Base-by-base conservation (phyloP, 2,329 filamentous ascomycete species). In the Sordariomycetes sp. region DNA sequence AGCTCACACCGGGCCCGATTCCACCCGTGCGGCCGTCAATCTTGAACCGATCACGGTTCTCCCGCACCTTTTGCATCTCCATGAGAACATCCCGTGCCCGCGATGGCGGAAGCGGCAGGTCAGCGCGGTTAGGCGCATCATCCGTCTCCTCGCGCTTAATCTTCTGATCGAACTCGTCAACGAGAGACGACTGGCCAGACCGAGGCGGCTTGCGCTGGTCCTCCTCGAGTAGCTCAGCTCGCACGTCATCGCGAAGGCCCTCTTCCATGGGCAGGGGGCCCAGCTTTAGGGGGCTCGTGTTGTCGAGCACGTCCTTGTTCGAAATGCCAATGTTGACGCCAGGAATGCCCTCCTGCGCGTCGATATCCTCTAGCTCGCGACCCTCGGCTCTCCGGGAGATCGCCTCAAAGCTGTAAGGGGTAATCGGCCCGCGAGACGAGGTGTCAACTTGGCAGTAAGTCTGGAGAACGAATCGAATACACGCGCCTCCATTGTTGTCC, bases 41-140 rank as follows among this genome's bases (percentile, higher is more conserved):
- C 66, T 84, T 87, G 69, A 96, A 95, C 20, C 92, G 82, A 65
- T 97, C 92, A 24, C 94, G 84, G 65, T 95, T 89, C 69, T 99
- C 94, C 62, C 90, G 89, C 10, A 97, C 84, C 67, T 92, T 94
- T 66, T 94, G 89, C 64, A 97, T 90, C 69, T 97, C 94, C 74
- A 96, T 89, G 32, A 89, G 83, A 8, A 99, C 90, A 64, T 99
- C 94, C 60, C 91, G 81, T 2, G 90, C 90, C 20, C 90, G 82
- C 0, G 92, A 95, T 5, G 90, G 87, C 1, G 94, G 94, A 24
- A 95, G 82, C 2, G 94, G 92, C 24, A 97, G 80, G 25, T 91
- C 86, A 17, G 86, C 78, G 51, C 91, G 82, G 53, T 76, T 85
- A 1, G 91, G 91, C 0, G 79, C 89, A 66, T 97, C 94, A 28